A percentile compares a stretch with the other conserved stretches of the same genome.
Evolutionary conservation across 805 yeast species (phyloP).

Genomic region (Jamesozyma gamospora): DNA sequence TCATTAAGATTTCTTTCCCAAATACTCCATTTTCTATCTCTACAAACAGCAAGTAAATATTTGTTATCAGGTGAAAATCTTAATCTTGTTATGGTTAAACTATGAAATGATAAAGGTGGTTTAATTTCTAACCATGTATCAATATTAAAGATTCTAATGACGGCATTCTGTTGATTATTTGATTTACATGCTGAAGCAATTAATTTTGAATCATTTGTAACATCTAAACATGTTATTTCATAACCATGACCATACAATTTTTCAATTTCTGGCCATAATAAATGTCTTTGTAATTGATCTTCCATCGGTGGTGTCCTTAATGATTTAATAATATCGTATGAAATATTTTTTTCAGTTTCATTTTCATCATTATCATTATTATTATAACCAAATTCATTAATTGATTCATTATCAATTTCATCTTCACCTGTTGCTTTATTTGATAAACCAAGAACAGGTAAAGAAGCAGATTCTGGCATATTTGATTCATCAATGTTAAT

Average conservation of each 20-base stretch:
- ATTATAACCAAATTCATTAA: constrained; percentile 24
- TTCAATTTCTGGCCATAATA: constrained; percentile 91
- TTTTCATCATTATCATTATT: constrained; percentile 28
- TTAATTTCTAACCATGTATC: constrained; percentile 51
- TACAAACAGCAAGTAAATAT: constrained; percentile 64
- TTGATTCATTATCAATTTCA: constrained; percentile 35
- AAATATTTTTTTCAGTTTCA: constrained; percentile 30
- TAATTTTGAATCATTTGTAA: constrained; percentile 48
- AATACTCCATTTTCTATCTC: constrained; percentile 78
- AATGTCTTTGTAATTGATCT: constrained; percentile 81
- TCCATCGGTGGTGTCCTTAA: constrained; percentile 67
- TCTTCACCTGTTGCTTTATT: constrained; percentile 68
- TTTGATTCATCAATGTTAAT: constrained; percentile 24
- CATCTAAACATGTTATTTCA: constrained; percentile 74
- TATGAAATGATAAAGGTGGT: constrained; percentile 56
- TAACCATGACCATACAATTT: constrained; percentile 96
- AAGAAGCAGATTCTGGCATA: constrained; percentile 75
- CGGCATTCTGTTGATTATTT: constrained; percentile 76
- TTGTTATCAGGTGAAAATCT: constrained; percentile 61
- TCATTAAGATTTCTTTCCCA: constrained; percentile 44
- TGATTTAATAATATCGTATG: constrained; percentile 38
- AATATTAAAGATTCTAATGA: constrained; percentile 62
- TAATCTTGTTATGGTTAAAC: constrained; percentile 74
- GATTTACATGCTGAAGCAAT: constrained; percentile 91
- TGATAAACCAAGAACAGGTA: constrained; percentile 89